phyloP scores from a whole-genome alignment of 2,329 filamentous ascomycete genomes.

The Phaeosphaeria sp. region DNA sequence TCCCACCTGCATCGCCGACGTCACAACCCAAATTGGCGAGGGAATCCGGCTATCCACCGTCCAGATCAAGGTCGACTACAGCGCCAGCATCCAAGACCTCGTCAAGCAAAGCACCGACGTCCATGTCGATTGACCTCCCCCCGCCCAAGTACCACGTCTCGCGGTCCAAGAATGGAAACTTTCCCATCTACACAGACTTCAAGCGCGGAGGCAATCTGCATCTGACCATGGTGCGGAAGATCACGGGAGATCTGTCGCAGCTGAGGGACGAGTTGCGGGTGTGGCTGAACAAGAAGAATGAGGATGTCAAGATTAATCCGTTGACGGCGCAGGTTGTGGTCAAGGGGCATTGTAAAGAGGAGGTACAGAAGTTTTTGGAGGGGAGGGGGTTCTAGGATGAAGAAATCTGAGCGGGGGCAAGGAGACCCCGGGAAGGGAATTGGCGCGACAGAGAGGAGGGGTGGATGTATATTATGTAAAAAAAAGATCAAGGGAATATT shows the following conservation, averaged over 20 bases:
- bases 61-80: slow-evolving; percentile 13
- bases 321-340: slow-evolving; percentile 72
- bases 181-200: slow-evolving; percentile 77
- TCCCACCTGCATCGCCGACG: slow-evolving; percentile 3
- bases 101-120: not conserved
- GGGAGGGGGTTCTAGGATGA: not conserved
- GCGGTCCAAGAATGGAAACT: slow-evolving; percentile 72
- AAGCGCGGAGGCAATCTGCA: slow-evolving; percentile 80
- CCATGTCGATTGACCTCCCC: slow-evolving; percentile 16
- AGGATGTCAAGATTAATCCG: slow-evolving; percentile 63
- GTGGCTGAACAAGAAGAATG: slow-evolving; percentile 63
- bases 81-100: slow-evolving; percentile 1
- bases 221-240: slow-evolving; percentile 77
- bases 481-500: no score
- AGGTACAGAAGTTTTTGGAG: not conserved
- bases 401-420: no score
- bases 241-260: slow-evolving; percentile 73
- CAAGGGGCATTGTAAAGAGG: slow-evolving; percentile 27
- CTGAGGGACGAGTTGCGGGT: slow-evolving; percentile 69
- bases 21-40: slow-evolving; percentile 5
- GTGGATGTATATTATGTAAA: no score
- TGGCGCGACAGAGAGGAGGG: no score
- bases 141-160: slow-evolving; percentile 70
- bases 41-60: no score
- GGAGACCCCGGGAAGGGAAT: no score